Evolutionary conservation across 495 filamentous ascomycete species (phyloP).

Genomic region (Trichoderma virens): DNA sequence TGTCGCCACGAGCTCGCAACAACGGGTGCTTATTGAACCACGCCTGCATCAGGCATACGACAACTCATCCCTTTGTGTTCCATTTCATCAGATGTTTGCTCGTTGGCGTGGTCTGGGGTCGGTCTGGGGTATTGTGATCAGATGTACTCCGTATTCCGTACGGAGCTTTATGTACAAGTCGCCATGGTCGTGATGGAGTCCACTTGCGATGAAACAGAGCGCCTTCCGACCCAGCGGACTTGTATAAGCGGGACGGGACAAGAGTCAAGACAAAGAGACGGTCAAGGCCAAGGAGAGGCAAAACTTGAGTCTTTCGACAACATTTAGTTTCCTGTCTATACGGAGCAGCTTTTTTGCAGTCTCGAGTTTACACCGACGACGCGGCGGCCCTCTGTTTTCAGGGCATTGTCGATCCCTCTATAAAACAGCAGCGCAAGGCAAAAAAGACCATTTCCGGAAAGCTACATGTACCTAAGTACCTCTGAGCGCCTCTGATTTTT

Average conservation of each 20-base stretch:
- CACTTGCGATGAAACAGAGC: neutral
- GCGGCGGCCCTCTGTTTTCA: no score
- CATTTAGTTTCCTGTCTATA: neutral
- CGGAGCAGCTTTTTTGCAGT: no score
- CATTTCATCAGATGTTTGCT: neutral
- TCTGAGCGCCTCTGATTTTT: no score
- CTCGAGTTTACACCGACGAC: no score
- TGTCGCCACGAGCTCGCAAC: neutral
- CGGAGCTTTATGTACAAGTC: neutral
- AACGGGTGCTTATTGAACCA: neutral
- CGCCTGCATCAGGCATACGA: neutral
- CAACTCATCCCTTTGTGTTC: neutral
- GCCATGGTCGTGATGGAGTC: neutral
- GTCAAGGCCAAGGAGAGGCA: neutral
- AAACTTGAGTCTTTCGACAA: neutral
- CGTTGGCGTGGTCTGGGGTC: conserved; percentile 2
- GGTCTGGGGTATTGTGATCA: neutral
- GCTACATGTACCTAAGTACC: no score
- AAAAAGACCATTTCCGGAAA: neutral
- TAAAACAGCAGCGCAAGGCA: no score
- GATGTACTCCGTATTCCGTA: no score
- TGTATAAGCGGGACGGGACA: neutral
- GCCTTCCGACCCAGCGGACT: neutral
- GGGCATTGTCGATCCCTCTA: no score
- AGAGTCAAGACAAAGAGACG: neutral